These are phyloP conservation scores for Leishmania major DNA, from an alignment of 208 protist genomes.

Conservation along the genomic window DNA sequence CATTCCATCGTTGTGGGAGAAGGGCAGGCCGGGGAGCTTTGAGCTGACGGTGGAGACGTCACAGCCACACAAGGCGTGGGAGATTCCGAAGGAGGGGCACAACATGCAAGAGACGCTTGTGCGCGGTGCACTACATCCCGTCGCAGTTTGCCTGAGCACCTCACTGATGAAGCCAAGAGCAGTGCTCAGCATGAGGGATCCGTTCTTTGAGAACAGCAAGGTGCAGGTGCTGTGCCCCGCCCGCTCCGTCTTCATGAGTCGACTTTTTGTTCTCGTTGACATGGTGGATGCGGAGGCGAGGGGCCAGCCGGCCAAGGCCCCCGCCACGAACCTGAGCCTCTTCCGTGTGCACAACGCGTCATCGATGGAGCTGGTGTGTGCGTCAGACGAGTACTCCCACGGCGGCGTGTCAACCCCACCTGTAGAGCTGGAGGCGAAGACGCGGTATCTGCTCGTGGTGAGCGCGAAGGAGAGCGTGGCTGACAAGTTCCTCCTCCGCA, in stretches of 20 bases:
- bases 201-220: constrained; percentile 68
- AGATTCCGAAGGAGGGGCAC: constrained; percentile 49
- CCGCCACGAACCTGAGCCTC: constrained; percentile 54
- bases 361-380: constrained; percentile 63
- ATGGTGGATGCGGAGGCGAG: constrained; percentile 40
- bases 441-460: constrained; percentile 63
- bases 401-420: constrained; percentile 48
- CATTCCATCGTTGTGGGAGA: constrained; percentile 66
- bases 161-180: constrained; percentile 21
- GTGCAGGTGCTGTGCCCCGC: constrained; percentile 38
- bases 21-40: constrained; percentile 57
- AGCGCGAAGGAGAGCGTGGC: constrained; percentile 38
- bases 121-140: constrained; percentile 37
- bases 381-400: constrained; percentile 49
- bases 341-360: constrained; percentile 48
- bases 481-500: constrained; percentile 71
- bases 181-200: constrained; percentile 40
- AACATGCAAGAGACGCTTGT: constrained; percentile 48
- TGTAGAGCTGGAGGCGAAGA: constrained; percentile 48
- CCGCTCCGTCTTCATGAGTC: constrained; percentile 42
- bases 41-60: constrained; percentile 71
- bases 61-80: constrained; percentile 49
- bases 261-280: constrained; percentile 57
- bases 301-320: constrained; percentile 20
- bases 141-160: constrained; percentile 13